phyloP scores from a whole-genome alignment of 2,329 filamentous ascomycete genomes.

The Tolypocladium tropicale region DNA sequence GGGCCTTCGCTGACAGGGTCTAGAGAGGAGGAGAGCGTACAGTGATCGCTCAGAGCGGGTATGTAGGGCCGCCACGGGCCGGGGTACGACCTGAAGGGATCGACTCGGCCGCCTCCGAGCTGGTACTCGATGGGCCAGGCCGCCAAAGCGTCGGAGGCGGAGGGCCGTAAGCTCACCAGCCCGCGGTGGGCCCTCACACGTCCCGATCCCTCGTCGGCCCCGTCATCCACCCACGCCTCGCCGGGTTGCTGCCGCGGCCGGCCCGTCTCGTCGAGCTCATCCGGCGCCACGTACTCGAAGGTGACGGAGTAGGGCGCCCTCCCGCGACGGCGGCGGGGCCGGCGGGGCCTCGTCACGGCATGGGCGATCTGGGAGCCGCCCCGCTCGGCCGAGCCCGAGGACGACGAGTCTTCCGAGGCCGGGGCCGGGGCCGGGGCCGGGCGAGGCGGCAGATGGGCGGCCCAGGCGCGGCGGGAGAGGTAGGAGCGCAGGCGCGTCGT shows the following conservation, averaged over 20 bases:
- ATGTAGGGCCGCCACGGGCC: conserved; percentile 10
- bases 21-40: conserved; percentile 6
- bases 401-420: neutral
- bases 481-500: conserved; percentile 10
- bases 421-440: neutral
- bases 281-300: neutral
- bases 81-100: conserved; percentile 15
- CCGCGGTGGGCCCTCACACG: neutral
- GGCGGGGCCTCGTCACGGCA: neutral
- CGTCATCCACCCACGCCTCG: neutral
- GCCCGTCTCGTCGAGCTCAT: neutral
- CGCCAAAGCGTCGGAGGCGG: neutral
- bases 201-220: neutral
- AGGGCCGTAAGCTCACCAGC: neutral
- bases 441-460: conserved; percentile 2
- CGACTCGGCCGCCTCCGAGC: conserved; percentile 14
- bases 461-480: conserved; percentile 11
- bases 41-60: conserved; percentile 14
- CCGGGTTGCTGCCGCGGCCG: neutral
- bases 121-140: conserved; percentile 7
- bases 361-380: neutral
- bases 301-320: neutral
- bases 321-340: neutral
- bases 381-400: neutral
- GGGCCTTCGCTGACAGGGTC: neutral